Conservation (phyloP, 495 filamentous ascomycete genomes). For the Aspergillus olivimuriae region DNA sequence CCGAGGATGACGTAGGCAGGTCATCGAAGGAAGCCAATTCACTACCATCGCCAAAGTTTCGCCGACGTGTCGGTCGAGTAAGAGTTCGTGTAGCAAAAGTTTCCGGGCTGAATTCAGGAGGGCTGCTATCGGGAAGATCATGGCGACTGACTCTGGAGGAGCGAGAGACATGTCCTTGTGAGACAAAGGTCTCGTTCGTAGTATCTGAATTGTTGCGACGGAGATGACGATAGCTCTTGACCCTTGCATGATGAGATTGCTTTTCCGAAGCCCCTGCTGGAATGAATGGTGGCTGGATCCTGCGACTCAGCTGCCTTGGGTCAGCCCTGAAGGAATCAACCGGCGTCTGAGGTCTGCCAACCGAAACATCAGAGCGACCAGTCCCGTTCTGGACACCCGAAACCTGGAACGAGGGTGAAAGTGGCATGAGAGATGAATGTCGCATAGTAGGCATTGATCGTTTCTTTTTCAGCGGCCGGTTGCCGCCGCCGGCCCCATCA, state of each 20-base stretch:
- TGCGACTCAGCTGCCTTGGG: slow-evolving; percentile 48
- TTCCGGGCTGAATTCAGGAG: slow-evolving; percentile 40
- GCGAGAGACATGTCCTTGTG: slow-evolving; percentile 44
- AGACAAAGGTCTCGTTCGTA: slow-evolving; percentile 41
- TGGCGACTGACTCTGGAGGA: slow-evolving; percentile 40
- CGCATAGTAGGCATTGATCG: slow-evolving; percentile 81
- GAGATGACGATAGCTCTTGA: slow-evolving; percentile 62
- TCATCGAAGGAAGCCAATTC: slow-evolving; percentile 94
- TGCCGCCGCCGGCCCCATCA: slow-evolving; percentile 62
- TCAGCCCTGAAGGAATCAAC: slow-evolving; percentile 55
- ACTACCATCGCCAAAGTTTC: slow-evolving; percentile 84
- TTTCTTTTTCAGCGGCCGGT: slow-evolving; percentile 75
- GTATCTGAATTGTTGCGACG: slow-evolving; percentile 70
- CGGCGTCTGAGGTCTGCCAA: slow-evolving; percentile 63
- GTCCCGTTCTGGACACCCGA: slow-evolving; percentile 34
- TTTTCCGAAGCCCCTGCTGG: slow-evolving; percentile 67
- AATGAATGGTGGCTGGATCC: slow-evolving; percentile 67
- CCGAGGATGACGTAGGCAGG: slow-evolving; percentile 76
- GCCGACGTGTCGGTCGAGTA: slow-evolving; percentile 63
- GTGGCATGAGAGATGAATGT: slow-evolving; percentile 28
- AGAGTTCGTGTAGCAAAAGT: slow-evolving; percentile 56
- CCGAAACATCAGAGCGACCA: slow-evolving; percentile 33
- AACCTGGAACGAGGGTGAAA: slow-evolving; percentile 29
- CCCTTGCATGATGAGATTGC: slow-evolving; percentile 71
- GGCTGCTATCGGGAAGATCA: slow-evolving; percentile 35